These are phyloP conservation scores for Calocybe gangraenosa DNA, from an alignment of 768 basidiomycete species.

Conservation along the genomic window DNA sequence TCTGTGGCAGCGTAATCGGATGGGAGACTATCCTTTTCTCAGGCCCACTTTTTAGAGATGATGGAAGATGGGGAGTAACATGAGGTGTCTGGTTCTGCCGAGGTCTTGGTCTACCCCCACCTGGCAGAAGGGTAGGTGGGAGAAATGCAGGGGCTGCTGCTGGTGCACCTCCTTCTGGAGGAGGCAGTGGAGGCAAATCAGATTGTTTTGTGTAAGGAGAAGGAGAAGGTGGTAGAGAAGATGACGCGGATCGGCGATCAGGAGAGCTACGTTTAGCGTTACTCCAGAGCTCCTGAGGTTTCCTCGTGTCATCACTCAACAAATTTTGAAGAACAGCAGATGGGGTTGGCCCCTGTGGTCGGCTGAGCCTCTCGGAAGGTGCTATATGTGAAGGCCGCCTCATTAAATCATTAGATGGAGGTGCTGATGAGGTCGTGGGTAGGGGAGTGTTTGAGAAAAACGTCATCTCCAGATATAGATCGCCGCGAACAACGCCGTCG, in stretches of 20 bases:
- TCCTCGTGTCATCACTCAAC: constrained; percentile 5
- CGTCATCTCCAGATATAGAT: constrained; percentile 91
- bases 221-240: constrained; percentile 16
- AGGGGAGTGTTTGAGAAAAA: constrained; percentile 73
- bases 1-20: not conserved
- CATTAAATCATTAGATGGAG: constrained; percentile 26
- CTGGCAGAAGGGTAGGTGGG: constrained; percentile 17
- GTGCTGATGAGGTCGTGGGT: constrained; percentile 28
- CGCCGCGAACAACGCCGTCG: constrained; percentile 65
- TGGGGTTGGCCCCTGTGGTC: constrained; percentile 28
- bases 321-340: constrained; percentile 14
- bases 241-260: constrained; percentile 16
- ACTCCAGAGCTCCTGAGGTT: constrained; percentile 1
- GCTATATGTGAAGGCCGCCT: constrained; percentile 52
- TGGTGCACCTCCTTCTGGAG: constrained; percentile 28
- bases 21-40: constrained; percentile 8
- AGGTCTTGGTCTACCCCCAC: constrained; percentile 14
- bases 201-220: constrained; percentile 19
- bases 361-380: constrained; percentile 46
- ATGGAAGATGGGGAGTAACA: constrained; percentile 27
- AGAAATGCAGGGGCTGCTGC: constrained; percentile 12
- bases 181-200: constrained; percentile 32
- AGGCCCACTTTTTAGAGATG: constrained; percentile 36
- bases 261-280: constrained; percentile 1
- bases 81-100: constrained; percentile 13